These are phyloP conservation scores for Pleurotus citrinopileatus DNA, from an alignment of 768 basidiomycete species.

Conservation along the genomic window DNA sequence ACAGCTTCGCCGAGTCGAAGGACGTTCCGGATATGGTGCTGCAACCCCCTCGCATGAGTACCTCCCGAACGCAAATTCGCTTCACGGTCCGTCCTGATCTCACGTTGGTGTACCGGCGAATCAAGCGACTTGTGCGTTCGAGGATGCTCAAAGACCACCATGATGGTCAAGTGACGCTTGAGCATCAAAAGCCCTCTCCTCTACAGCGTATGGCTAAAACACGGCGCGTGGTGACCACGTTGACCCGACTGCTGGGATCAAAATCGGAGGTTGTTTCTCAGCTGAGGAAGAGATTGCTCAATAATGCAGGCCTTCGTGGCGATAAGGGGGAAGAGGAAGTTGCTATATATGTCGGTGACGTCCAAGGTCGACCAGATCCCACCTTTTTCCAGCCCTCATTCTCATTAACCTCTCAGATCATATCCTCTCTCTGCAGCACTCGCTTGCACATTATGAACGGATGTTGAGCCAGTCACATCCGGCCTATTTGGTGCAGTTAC, in stretches of 20 bases:
- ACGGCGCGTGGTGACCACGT: conserved; percentile 73
- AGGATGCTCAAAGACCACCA: conserved; percentile 16
- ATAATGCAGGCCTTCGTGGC: conserved; percentile 31
- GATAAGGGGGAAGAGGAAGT: conserved; percentile 63
- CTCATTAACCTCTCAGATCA: conserved; percentile 60
- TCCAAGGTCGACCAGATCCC: conserved; percentile 83
- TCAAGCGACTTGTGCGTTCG: background rate
- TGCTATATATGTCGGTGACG: conserved; percentile 85
- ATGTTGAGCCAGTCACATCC: conserved; percentile 88
- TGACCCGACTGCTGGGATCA: conserved; percentile 70
- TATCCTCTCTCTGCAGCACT: conserved; percentile 82
- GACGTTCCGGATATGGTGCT: conserved; percentile 2
- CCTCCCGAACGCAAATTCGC: conserved; percentile 8
- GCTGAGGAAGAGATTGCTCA: conserved; percentile 70
- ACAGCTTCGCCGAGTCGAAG: background rate
- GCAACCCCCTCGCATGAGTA: conserved; percentile 12
- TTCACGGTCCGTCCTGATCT: conserved; percentile 19
- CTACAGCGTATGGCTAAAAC: conserved; percentile 78
- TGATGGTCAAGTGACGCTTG: conserved; percentile 12
- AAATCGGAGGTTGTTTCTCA: conserved; percentile 84
- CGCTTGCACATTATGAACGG: conserved; percentile 82
- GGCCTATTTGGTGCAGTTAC: conserved; percentile 77
- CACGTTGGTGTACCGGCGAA: conserved; percentile 2
- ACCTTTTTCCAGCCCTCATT: background rate
- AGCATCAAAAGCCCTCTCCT: conserved; percentile 34